phyloP scores from a whole-genome alignment of 1,284 basidiomycete genomes.

The Mycena citricolor region DNA sequence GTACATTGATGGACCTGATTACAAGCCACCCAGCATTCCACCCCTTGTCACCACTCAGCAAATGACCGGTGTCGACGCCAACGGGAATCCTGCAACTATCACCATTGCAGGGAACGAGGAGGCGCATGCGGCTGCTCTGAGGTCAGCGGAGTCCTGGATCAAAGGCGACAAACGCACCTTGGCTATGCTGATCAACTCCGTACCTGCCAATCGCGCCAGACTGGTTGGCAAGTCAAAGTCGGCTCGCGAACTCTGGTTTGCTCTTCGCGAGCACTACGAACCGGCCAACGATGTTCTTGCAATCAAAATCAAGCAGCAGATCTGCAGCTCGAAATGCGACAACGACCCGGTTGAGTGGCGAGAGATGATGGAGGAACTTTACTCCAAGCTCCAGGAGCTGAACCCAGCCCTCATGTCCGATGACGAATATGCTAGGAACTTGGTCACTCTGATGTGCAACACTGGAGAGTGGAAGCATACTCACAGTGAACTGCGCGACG shows the following conservation, averaged over 20 bases:
- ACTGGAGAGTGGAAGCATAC: constrained; percentile 12
- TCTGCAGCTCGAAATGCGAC: constrained; percentile 4
- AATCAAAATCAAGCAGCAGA: constrained; percentile 15
- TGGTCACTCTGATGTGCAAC: constrained; percentile 8
- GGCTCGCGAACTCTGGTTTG: constrained; percentile 6
- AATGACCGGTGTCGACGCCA: constrained; percentile 3
- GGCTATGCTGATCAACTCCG: constrained; percentile 8
- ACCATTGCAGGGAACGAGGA: constrained; percentile 12
- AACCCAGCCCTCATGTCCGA: constrained; percentile 15
- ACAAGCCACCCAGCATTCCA: constrained; percentile 12
- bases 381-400: constrained; percentile 10
- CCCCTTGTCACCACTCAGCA: constrained; percentile 3
- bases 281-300: constrained; percentile 11
- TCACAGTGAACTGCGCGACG: constrained; percentile 8
- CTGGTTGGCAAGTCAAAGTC: constrained; percentile 10
- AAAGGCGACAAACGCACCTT: constrained; percentile 7
- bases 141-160: constrained; percentile 12
- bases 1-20: constrained; percentile 9
- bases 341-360: constrained; percentile 14
- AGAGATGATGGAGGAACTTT: constrained; percentile 11
- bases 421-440: constrained; percentile 13
- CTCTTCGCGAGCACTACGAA: constrained; percentile 12
- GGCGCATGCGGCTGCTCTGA: neutral
- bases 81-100: constrained; percentile 1
- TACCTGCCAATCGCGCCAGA: constrained; percentile 4